Conservation (phyloP, 371 early-diverging fungal genomes). For the Lichtheimia corymbifera region DNA sequence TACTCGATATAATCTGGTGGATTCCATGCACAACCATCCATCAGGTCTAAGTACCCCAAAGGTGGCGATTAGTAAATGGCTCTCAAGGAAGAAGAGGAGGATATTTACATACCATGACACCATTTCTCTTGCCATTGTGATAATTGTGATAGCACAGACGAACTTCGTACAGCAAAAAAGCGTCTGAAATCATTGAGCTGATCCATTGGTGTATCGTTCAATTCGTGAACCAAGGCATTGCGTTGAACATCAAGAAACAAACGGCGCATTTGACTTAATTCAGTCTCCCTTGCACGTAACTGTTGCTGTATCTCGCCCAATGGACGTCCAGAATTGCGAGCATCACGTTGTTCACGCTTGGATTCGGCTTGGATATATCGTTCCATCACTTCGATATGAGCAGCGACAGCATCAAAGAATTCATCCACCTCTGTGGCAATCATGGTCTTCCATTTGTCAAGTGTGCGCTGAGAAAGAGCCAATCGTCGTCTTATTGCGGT, state of each 20-base stretch:
- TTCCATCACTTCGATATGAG: slow-evolving; percentile 26
- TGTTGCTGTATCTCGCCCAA: slow-evolving; percentile 9
- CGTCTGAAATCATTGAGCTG: slow-evolving; percentile 43
- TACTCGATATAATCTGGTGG: slow-evolving; percentile 37
- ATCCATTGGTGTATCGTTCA: slow-evolving; percentile 21
- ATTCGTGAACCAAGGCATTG: slow-evolving; percentile 11
- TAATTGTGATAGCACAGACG: slow-evolving; percentile 25
- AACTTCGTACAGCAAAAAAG: slow-evolving; percentile 28
- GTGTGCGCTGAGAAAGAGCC: slow-evolving; percentile 10
- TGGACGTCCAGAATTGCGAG: not conserved
- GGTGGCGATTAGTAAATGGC: not conserved
- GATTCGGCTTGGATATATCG: slow-evolving; percentile 18
- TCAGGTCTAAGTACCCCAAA: slow-evolving; percentile 16
- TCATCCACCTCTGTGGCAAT: slow-evolving; percentile 26
- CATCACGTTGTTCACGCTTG: slow-evolving; percentile 8
- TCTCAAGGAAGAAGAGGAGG: not conserved
- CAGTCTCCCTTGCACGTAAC: slow-evolving; percentile 1
- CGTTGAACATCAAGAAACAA: slow-evolving; percentile 26
- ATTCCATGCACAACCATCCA: slow-evolving; percentile 31
- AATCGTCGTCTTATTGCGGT: not conserved
- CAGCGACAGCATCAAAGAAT: slow-evolving; percentile 23
- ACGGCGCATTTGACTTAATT: slow-evolving; percentile 17
- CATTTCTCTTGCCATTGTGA: slow-evolving; percentile 35
- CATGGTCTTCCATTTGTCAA: slow-evolving; percentile 14
- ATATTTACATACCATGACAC: slow-evolving; percentile 5